A percentile compares a stretch with the other conserved stretches of the same genome.
phyloP scores from a whole-genome alignment of 768 basidiomycete species.

The Lactarius akahatsu region DNA sequence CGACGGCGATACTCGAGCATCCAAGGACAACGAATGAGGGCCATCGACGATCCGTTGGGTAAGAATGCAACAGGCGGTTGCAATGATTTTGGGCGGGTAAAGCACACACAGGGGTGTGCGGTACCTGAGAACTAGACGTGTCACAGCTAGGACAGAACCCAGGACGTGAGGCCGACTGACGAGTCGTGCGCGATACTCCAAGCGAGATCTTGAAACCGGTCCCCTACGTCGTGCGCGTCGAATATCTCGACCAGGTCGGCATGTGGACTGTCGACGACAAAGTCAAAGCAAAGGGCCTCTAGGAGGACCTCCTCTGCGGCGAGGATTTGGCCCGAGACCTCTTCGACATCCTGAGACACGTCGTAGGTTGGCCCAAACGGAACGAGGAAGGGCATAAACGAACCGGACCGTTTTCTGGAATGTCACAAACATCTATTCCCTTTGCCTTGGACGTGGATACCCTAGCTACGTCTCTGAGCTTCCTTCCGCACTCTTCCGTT shows the following conservation, averaged over 20 bases:
- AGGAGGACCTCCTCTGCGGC: constrained; percentile 75
- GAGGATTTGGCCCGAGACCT: constrained; percentile 65
- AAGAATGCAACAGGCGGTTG: constrained; percentile 74
- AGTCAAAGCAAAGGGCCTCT: constrained; percentile 85
- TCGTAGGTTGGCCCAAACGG: constrained; percentile 1
- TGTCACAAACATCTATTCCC: constrained; percentile 52
- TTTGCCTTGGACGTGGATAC: constrained; percentile 69
- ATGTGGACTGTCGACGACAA: constrained; percentile 75
- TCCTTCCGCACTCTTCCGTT: constrained; percentile 85
- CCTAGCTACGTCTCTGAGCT: constrained; percentile 79
- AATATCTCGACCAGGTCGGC: constrained; percentile 73
- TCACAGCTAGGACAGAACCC: constrained; percentile 9
- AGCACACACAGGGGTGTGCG: constrained; percentile 77
- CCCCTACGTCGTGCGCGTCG: constrained; percentile 49
- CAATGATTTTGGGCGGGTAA: constrained; percentile 66
- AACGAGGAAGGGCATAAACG: constrained; percentile 28
- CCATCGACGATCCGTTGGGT: constrained; percentile 73
- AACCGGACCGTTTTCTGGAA: constrained; percentile 67
- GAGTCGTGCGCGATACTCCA: constrained; percentile 90
- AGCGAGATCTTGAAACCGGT: constrained; percentile 64
- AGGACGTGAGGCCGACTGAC: constrained; percentile 43
- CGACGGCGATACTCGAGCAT: constrained; percentile 68
- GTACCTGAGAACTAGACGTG: constrained; percentile 47
- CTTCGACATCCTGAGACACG: constrained; percentile 64
- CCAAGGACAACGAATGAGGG: constrained; percentile 69